A percentile compares a stretch with the other conserved stretches of the same genome.
These are phyloP conservation scores for Gonium pectorale DNA, from an alignment of 139 green algal species.

Conservation along the genomic window DNA sequence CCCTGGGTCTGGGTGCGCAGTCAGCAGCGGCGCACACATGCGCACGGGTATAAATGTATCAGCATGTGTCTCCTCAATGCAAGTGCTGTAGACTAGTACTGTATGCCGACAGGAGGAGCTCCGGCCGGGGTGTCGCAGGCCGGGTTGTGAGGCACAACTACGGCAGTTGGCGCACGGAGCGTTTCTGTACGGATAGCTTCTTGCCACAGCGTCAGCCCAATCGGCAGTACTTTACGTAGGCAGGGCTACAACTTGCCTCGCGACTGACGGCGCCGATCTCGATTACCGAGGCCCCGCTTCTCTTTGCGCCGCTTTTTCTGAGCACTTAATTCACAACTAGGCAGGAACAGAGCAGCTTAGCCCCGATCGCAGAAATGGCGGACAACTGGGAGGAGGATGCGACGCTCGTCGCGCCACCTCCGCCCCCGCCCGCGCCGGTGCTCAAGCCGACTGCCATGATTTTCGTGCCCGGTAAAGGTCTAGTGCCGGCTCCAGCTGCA, in stretches of 20 bases:
- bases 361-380: not conserved
- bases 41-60: too few relatives aligned
- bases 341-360: too few relatives aligned
- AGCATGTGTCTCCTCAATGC: too few relatives aligned
- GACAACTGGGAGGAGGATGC: conserved; percentile 68
- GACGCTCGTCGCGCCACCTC: not conserved
- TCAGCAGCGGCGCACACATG: too few relatives aligned
- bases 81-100: not conserved
- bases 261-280: not conserved
- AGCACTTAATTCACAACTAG: not conserved
- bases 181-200: not conserved
- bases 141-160: too few relatives aligned
- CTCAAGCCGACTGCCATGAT: conserved; percentile 43
- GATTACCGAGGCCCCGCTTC: not conserved
- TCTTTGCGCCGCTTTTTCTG: not conserved
- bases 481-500: conserved; percentile 64
- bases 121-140: too few relatives aligned
- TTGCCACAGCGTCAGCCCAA: not conserved
- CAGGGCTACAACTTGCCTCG: not conserved
- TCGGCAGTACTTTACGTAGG: not conserved
- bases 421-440: not conserved
- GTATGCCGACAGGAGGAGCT: not conserved
- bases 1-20: too few relatives aligned
- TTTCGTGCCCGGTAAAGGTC: conserved; percentile 11
- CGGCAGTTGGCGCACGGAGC: too few relatives aligned